Conservation (phyloP, 139 green algal species). For the Eudorina sp. region DNA sequence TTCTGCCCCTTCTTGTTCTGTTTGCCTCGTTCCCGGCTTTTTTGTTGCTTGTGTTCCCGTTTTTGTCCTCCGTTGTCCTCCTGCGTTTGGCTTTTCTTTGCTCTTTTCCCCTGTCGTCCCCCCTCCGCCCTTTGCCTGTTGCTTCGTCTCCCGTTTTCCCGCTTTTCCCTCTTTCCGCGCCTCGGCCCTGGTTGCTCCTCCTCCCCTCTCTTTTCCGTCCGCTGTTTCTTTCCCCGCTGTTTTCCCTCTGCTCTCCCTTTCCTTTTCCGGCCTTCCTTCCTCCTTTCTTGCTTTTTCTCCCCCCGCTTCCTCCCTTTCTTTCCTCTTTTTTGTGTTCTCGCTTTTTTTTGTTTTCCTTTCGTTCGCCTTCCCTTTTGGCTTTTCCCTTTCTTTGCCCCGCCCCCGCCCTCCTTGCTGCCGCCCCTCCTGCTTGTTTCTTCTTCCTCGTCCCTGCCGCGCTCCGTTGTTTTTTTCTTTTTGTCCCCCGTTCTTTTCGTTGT, state of each 20-base stretch:
- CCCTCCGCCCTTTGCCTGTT: not conserved
- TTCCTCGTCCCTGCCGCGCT: not conserved
- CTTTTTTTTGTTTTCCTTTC: not conserved
- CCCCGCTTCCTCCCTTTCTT: not conserved
- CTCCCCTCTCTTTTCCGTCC: not conserved
- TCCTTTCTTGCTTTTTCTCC: not conserved
- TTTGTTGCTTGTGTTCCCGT: not conserved
- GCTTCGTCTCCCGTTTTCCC: not conserved
- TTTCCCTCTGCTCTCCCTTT: not conserved
- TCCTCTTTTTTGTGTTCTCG: not conserved
- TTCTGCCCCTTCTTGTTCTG: not conserved
- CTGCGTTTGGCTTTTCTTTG: not conserved
- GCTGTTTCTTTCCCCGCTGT: not conserved
- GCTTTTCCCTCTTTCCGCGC: not conserved
- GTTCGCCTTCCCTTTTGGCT: not conserved
- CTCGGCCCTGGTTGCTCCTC: not conserved
- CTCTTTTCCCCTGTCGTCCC: not conserved
- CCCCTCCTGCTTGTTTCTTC: not conserved
- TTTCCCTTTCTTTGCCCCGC: not conserved
- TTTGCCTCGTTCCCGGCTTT: not conserved
- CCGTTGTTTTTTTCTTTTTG: not conserved
- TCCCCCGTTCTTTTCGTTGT: not conserved
- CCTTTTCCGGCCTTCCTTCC: not conserved
- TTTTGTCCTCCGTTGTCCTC: slow-evolving; percentile 1
- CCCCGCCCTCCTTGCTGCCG: not conserved